Evolutionary conservation across 768 basidiomycete genomes (phyloP).

Genomic region (Leccinum fibrillosum): DNA sequence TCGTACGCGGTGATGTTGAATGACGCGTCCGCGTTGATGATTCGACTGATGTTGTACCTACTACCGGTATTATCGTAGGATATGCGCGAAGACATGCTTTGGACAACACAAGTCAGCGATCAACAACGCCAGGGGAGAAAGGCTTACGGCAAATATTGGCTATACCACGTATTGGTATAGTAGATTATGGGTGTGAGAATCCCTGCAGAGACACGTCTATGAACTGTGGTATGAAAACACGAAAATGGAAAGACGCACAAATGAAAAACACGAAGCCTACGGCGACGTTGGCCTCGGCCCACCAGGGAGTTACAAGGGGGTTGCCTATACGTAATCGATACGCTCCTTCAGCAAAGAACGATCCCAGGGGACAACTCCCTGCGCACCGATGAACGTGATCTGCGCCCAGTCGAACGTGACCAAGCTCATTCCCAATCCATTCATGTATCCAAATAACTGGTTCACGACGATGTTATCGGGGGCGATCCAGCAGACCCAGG

Average conservation of each 20-base stretch:
- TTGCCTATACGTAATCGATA: constrained; percentile 14
- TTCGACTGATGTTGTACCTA: constrained; percentile 54
- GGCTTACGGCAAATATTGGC: constrained; percentile 47
- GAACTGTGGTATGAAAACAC: constrained; percentile 51
- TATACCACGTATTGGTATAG: constrained; percentile 64
- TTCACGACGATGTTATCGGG: constrained; percentile 70
- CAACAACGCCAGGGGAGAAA: background rate
- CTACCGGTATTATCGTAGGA: constrained; percentile 64
- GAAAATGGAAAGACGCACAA: constrained; percentile 38
- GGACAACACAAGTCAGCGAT: background rate
- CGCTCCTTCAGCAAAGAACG: background rate
- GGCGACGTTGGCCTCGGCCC: constrained; percentile 72
- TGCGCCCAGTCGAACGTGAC: constrained; percentile 84
- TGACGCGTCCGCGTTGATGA: constrained; percentile 51
- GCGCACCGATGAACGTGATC: constrained; percentile 37
- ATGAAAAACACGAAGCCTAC: constrained; percentile 65
- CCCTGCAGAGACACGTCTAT: constrained; percentile 41
- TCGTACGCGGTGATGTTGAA: constrained; percentile 56
- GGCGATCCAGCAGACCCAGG: constrained; percentile 63
- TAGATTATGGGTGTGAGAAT: constrained; percentile 61
- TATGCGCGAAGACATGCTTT: constrained; percentile 56
- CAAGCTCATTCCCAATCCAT: constrained; percentile 63
- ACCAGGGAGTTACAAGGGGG: constrained; percentile 80
- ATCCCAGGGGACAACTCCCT: background rate
- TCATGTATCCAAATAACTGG: constrained; percentile 65